Evolutionary conservation across 2,329 filamentous ascomycete species (phyloP), one percentile per base, ranked within the genome.

Genomic region (Dactylonectria estremocensis): DNA sequence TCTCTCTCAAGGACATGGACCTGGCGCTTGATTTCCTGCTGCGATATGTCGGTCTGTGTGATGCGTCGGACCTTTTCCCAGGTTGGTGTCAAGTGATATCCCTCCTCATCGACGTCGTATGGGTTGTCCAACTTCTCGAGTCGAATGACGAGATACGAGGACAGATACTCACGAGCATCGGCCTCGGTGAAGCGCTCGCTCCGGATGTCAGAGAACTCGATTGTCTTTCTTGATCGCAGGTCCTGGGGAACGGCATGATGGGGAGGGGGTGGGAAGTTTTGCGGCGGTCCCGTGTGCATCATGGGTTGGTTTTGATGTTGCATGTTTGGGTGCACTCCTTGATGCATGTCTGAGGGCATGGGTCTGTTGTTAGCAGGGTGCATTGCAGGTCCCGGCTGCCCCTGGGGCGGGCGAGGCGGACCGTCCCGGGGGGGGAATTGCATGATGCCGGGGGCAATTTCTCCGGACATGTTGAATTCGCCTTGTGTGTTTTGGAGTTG

Each of bases 31-130:
- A 80, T 81, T 9, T 82, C 82, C n/a, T 75, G 70, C 33, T 82
- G 81, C 8, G 81, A 78, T 55, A 83, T 78, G 35, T 78, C 79
- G 3, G 72, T 77, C n/a, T 82, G 78, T 33, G 78, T 76, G 2
- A 72, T 76, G 10, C 76, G 74, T 3, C 74, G 69, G 9, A 80
- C 82, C 18, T 75, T 78, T 3, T 82, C 79, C 86, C 86, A 88
- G 9, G 78, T 82, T 3, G 81, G 75, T 49, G 69, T 72, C 33
- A 74, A 48, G 3, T 70, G 74, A 13, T 75, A 73, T 3, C 83
- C 83, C 9, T 83, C 76, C 7, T 80, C 75, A 66, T 83, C 81
- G 46, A 81, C 74, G 16, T 74, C 75, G n/a, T 78, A 73, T 13
- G 75, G 70, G 46, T 74, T 76, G 11, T 71, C 56, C 20, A 77